Evolutionary conservation across 106 monocot genomes (phyloP).

Genomic region (Dendrobium chrysotoxum): DNA sequence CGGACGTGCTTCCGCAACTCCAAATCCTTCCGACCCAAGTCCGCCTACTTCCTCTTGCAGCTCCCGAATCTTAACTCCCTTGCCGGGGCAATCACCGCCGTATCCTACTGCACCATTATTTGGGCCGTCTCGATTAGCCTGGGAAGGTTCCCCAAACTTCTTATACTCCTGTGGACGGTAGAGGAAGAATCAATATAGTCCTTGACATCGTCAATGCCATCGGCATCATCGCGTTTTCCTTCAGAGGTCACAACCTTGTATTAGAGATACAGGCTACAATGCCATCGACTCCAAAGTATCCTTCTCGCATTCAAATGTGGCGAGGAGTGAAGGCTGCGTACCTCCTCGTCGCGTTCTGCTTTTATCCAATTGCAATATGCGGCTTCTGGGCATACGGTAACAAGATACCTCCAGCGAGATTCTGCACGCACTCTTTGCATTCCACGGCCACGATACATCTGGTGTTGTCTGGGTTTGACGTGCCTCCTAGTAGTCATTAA

Average conservation of each 20-base stretch:
- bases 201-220: slow-evolving; percentile 49
- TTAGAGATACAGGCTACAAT: slow-evolving; percentile 89
- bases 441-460: slow-evolving; percentile 55
- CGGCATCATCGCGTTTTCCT: slow-evolving; percentile 81
- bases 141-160: slow-evolving; percentile 37
- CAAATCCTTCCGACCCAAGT: too few relatives aligned
- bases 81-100: slow-evolving; percentile 55
- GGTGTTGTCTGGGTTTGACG: slow-evolving; percentile 28
- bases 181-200: slow-evolving; percentile 15
- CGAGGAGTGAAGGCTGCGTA: slow-evolving; percentile 71
- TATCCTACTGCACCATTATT: slow-evolving; percentile 72
- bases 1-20: too few relatives aligned
- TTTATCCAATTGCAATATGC: slow-evolving; percentile 70
- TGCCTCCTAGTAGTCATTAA: slow-evolving; percentile 64
- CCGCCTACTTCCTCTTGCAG: slow-evolving; percentile 69
- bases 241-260: slow-evolving; percentile 84
- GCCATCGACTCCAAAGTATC: slow-evolving; percentile 75
- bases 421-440: slow-evolving; percentile 43
- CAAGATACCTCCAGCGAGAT: slow-evolving; percentile 75
- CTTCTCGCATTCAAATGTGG: slow-evolving; percentile 84
- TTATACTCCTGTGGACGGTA: slow-evolving; percentile 18
- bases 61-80: slow-evolving; percentile 94
- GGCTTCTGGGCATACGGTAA: slow-evolving; percentile 95
- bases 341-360: slow-evolving; percentile 44
- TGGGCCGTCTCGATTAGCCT: slow-evolving; percentile 67